Percentiles rank a stretch among this genome's conserved stretches.
Evolutionary conservation across 257 asterid genomes (phyloP).

Genomic region (Cruciata laevipes): DNA sequence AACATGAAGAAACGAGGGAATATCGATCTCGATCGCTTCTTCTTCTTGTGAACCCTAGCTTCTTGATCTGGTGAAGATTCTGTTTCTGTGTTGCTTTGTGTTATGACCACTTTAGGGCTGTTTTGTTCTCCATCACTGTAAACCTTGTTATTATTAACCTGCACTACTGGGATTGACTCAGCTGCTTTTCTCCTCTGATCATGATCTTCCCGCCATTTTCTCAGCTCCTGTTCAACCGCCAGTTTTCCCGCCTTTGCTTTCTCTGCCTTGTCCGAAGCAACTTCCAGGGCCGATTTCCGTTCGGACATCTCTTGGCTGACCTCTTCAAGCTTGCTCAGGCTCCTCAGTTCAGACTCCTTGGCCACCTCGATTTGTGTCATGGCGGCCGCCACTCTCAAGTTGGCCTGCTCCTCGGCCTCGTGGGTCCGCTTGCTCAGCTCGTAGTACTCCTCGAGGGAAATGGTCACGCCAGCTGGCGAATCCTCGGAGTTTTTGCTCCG

Average conservation of each 20-base stretch:
- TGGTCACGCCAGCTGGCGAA: conserved; percentile 47
- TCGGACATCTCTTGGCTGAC: conserved; percentile 44
- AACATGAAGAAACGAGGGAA: conserved; percentile 54
- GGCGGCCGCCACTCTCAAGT: conserved; percentile 54
- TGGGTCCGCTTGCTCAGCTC: conserved; percentile 84
- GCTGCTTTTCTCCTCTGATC: conserved; percentile 67
- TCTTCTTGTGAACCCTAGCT: conserved; percentile 34
- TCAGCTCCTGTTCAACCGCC: conserved; percentile 72
- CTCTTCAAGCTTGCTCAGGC: conserved; percentile 67
- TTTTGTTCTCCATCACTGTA: conserved; percentile 20
- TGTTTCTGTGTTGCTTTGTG: conserved; percentile 39
- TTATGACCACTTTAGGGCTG: conserved; percentile 39
- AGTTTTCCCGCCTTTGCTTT: conserved; percentile 73
- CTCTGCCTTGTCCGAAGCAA: conserved; percentile 61
- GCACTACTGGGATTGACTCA: conserved; percentile 26
- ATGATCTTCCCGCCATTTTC: conserved; percentile 77
- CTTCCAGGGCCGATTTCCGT: conserved; percentile 47
- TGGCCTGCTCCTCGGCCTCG: conserved; percentile 84
- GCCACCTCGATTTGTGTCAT: conserved; percentile 68
- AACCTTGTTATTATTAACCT: conserved; percentile 34
- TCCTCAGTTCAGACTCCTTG: conserved; percentile 63
- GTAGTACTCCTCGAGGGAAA: conserved; percentile 72
- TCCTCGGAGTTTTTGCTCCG: conserved; percentile 33
- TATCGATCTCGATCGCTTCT: conserved; percentile 55
- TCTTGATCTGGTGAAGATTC: conserved; percentile 39